Conservation (phyloP, 2,329 filamentous ascomycete species). For the Arthrobotrys megalospora region DNA sequence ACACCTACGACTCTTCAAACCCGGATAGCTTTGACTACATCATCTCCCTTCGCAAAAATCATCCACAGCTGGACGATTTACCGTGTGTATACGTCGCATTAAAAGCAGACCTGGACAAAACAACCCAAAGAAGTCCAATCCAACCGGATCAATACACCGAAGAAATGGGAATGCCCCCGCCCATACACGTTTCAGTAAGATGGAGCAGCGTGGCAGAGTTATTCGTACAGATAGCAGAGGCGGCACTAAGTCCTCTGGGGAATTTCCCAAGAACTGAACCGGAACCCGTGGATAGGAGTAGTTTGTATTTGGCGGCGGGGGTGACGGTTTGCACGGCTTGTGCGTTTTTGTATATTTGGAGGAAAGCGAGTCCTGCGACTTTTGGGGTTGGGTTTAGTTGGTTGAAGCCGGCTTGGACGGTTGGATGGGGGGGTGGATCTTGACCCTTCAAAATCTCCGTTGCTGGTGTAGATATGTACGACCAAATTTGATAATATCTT, state of each 20-base stretch:
- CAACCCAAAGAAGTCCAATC: constrained; percentile 90
- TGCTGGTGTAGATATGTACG: no score
- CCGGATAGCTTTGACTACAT: constrained; percentile 96
- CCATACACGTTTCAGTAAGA: constrained; percentile 92
- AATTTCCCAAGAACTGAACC: constrained; percentile 93
- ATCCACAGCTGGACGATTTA: constrained; percentile 87
- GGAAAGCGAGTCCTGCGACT: constrained; percentile 58
- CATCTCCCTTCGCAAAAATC: constrained; percentile 81
- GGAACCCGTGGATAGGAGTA: constrained; percentile 84
- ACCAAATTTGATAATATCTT: no score
- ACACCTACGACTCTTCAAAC: constrained; percentile 96
- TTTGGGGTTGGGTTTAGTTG: constrained; percentile 60
- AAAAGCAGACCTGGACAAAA: constrained; percentile 96
- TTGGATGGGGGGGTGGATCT: constrained; percentile 62
- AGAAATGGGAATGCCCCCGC: constrained; percentile 86
- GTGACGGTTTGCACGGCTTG: constrained; percentile 67
- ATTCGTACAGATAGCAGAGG: constrained; percentile 91
- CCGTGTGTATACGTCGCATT: constrained; percentile 92
- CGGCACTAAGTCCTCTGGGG: constrained; percentile 88
- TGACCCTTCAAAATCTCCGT: no score
- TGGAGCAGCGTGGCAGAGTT: constrained; percentile 96
- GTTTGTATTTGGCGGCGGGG: constrained; percentile 83
- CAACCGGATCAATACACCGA: constrained; percentile 95
- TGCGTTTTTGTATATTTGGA: constrained; percentile 59
- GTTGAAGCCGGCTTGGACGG: constrained; percentile 59